Base-by-base conservation (phyloP, 2,329 filamentous ascomycete species). In the Aspergillus sp. region DNA sequence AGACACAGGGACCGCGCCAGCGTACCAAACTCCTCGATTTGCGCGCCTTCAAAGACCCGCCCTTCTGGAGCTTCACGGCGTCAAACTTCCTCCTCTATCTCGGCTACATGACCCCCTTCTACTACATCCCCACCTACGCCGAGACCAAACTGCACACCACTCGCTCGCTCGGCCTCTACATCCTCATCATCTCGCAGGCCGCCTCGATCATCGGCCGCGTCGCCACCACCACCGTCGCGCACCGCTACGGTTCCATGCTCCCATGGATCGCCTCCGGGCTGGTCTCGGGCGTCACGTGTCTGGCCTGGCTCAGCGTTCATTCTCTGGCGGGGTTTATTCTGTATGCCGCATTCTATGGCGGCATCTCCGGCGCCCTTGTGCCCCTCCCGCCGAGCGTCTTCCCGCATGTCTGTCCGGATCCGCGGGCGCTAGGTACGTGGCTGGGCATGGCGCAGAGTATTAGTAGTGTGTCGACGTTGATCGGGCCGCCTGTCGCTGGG, bases 161-260 rank as follows among this genome's bases (percentile, higher is more conserved):
- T 1, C 67, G 72, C 26, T 61, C 64, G 2, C 60, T 71, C 49
- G 75, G 79, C 3, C 74, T 86, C 14, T 82, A 84, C 61, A 66
- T 86, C 10, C 70, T 87, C 11, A 76, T 86, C n/a, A 70, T 86
- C 3, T 69, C 85, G 38, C 87, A 87, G 66, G 82, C 79, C 24
- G 71, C 81, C 6, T 81, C 83, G 1, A 55, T 80, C 16, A 48
- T 80, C 4, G 83, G 83, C 2, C 79, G 84, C 1, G 58, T 85
- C 10, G 44, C 80, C 0, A 81, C 82, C 1, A 81, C 78, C 60
- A 69, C 75, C 54, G 54, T 82, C 0, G 83, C 83, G 11, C 82
- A 86, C 57, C 65, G 66, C 49, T 65, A 73, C 32, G 85, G 85
- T 0, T 72, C 79, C 0, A 69, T 88, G 58, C 83, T 83, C 56